Percentiles rank a stretch among this genome's conserved stretches.
Evolutionary conservation across 2,329 filamentous ascomycete species (phyloP).

Genomic region (Cryphonectria naterciae): DNA sequence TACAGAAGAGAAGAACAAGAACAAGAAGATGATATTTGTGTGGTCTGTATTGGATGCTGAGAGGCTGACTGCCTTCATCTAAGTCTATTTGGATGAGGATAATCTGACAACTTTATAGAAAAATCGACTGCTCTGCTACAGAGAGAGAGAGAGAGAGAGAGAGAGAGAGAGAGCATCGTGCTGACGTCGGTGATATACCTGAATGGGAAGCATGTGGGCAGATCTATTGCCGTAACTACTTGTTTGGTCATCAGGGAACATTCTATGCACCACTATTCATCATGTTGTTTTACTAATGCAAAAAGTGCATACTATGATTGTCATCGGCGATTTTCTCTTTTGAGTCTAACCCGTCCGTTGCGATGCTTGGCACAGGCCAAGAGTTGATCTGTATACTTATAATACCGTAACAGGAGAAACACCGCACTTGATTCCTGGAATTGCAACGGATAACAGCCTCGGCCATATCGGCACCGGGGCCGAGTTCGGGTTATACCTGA

Average conservation of each 20-base stretch:
- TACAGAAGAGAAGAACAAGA: no score
- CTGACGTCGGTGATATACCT: neutral
- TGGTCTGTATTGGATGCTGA: neutral
- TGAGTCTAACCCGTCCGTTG: neutral
- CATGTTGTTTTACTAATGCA: neutral
- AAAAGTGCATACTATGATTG: neutral
- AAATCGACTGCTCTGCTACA: neutral
- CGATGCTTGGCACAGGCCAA: no score
- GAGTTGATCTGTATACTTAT: no score
- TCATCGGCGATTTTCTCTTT: neutral
- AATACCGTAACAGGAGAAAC: no score
- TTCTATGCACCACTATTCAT: neutral
- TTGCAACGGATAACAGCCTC: neutral
- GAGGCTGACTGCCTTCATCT: neutral
- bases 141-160: neutral
- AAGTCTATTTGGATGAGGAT: neutral
- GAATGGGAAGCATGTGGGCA: neutral
- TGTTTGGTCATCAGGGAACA: neutral
- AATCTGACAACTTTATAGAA: neutral
- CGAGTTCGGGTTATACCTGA: neutral
- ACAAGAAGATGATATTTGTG: no score
- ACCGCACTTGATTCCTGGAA: no score
- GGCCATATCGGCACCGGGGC: neutral
- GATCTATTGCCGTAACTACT: neutral
- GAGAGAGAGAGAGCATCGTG: neutral